Conservation (phyloP, 805 yeast genomes). For the Kuraishia molischiana region DNA sequence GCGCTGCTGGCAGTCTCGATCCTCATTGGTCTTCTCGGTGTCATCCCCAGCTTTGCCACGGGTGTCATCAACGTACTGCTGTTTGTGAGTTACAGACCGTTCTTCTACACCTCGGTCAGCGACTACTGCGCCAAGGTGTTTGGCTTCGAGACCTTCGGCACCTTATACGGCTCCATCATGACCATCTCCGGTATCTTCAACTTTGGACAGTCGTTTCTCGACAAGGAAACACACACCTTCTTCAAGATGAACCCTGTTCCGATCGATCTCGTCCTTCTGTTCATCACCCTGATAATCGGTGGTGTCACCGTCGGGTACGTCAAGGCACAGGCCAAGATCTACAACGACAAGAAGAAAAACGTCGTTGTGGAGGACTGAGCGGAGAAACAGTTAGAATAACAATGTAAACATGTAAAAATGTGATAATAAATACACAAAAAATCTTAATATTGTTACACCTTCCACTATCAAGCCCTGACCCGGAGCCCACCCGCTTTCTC, state of each 20-base stretch:
- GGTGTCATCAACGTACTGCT: slow-evolving; percentile 35
- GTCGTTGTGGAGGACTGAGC: slow-evolving; percentile 1
- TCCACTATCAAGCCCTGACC: no score
- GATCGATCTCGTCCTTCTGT: slow-evolving; percentile 29
- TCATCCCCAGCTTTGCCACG: slow-evolving; percentile 26
- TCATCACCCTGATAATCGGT: slow-evolving; percentile 33
- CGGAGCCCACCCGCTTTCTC: no score
- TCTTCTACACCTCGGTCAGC: slow-evolving; percentile 86
- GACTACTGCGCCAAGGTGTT: slow-evolving; percentile 90
- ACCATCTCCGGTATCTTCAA: slow-evolving; percentile 42
- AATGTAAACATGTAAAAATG: no score
- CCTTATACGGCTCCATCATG: slow-evolving; percentile 50
- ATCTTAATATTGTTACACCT: no score
- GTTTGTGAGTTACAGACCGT: slow-evolving; percentile 62
- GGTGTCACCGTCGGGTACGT: slow-evolving; percentile 30
- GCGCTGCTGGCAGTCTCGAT: slow-evolving; percentile 31
- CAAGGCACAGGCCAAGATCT: slow-evolving; percentile 11
- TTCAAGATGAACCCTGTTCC: slow-evolving; percentile 50
- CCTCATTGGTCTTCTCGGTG: slow-evolving; percentile 38
- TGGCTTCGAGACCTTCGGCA: slow-evolving; percentile 88
- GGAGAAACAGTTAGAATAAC: no score
- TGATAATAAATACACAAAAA: no score
- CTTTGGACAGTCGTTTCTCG: slow-evolving; percentile 36
- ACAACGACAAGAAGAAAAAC: slow-evolving; percentile 5
- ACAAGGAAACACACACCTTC: slow-evolving; percentile 36